These are phyloP conservation scores for Xenoacremonium recifei DNA, from an alignment of 2,329 filamentous ascomycete genomes.

Conservation along the genomic window DNA sequence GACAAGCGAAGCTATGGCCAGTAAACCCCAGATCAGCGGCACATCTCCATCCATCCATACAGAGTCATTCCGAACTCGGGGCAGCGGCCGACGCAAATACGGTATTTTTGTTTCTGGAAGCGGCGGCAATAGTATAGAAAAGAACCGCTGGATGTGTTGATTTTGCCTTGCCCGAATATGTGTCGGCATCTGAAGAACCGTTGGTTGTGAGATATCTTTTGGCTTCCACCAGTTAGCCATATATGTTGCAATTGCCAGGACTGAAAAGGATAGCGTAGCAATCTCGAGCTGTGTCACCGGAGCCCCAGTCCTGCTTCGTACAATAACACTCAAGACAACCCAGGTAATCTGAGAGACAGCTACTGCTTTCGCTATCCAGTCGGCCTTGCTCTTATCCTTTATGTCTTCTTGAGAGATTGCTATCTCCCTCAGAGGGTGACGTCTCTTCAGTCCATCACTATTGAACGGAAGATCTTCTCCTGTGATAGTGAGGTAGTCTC, in stretches of 20 bases:
- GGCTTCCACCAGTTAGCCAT: neutral
- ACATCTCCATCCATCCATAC: neutral
- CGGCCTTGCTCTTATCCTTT: neutral
- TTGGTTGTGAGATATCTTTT: neutral
- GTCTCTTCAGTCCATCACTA: neutral
- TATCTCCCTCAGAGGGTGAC: neutral
- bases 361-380: neutral
- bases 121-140: neutral
- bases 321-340: neutral
- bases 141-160: neutral
- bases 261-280: neutral
- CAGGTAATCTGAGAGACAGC: neutral
- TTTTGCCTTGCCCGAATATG: neutral
- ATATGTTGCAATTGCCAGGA: neutral
- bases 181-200: neutral
- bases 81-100: neutral
- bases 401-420: neutral
- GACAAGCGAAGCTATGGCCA: neutral
- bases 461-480: neutral
- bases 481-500: neutral
- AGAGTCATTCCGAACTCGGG: neutral
- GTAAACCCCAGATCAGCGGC: neutral
- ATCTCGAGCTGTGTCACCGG: neutral
- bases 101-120: neutral
- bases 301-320: neutral